Percentiles rank a stretch among this genome's conserved stretches.
These are phyloP conservation scores for Boletus patriciae DNA, from an alignment of 768 basidiomycete genomes.

Conservation along the genomic window DNA sequence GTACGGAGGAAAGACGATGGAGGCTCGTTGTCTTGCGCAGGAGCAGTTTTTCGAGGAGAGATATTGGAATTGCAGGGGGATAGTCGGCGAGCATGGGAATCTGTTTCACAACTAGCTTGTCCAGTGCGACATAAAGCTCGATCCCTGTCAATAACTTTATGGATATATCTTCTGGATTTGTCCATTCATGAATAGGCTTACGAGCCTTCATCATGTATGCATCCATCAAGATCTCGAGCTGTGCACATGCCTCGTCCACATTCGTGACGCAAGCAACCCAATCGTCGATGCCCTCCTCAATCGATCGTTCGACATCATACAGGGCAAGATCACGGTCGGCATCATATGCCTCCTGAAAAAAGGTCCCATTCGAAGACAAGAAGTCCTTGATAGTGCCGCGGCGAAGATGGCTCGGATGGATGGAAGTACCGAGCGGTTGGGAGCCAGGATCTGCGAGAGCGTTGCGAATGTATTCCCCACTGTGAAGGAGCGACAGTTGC, in stretches of 20 bases:
- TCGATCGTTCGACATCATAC: constrained; percentile 38
- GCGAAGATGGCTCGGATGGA: background rate
- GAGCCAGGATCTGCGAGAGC: background rate
- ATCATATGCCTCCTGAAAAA: constrained; percentile 4
- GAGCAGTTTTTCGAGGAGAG: constrained; percentile 24
- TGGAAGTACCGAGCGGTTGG: background rate
- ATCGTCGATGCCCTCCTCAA: constrained; percentile 30
- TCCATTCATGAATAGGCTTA: no score
- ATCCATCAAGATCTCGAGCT: constrained; percentile 18
- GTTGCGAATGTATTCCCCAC: background rate
- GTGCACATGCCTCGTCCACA: constrained; percentile 6
- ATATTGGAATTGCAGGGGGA: constrained; percentile 28
- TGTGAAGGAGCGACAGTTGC: background rate
- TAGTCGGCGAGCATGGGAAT: constrained; percentile 33
- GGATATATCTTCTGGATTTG: constrained; percentile 39
- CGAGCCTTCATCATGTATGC: constrained; percentile 26
- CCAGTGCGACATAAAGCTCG: no score
- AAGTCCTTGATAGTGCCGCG: constrained; percentile 16
- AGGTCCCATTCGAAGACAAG: constrained; percentile 12
- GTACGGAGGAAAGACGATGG: constrained; percentile 25
- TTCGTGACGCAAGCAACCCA: constrained; percentile 29
- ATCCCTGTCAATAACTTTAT: constrained; percentile 37
- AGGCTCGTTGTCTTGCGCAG: constrained; percentile 32
- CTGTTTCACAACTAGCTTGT: constrained; percentile 13
- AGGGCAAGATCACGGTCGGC: constrained; percentile 23